Evolutionary conservation across 306 rosid species (phyloP), one percentile per base, ranked within the genome.

Genomic region (Abrus precatorius): DNA sequence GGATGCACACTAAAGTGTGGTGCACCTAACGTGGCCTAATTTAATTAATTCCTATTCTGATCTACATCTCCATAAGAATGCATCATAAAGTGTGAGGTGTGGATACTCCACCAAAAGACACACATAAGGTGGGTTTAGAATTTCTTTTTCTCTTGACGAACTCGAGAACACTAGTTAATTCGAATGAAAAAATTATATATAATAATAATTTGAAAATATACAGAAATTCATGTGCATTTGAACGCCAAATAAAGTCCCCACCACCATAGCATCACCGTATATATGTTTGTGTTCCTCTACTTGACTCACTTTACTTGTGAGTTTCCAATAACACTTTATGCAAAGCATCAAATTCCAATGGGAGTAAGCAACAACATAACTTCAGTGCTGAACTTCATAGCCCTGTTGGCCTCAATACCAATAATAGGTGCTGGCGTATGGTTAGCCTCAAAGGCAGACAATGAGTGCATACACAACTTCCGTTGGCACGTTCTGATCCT

Each of bases 281-380:
- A 20, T 20, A 20, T 20, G 20, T 20, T 20, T 20, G 20, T 20
- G 20, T 20, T 20, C 20, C 20, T 34, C 2, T 1, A 62, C 45
- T 5, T 64, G 49, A 44, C 5, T 44, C 70, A 9, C 29, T 6
- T 2, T 2, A 13, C 10, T 12, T 36, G 7, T 34, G n/a, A 63
- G 69, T 63, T 12, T 36, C 14, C 48, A 13, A 36, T 5, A 63
- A 63, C 30, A 36, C 2, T 36, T 34, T 6, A 9, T 9, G 60
- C 32, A 54, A 20, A 54, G 13, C 27, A 62, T 20, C 20, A 20
- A 20, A 20, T 20, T 10, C 9, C 0, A 7, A 64, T 93, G 97
- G 97, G 95, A n/a, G 86, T 90, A 12, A 93, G 98, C 87, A 90
- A 93, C 90, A 91, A 84, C 5, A 74, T 93, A 50, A 93, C 91